phyloP scores from a whole-genome alignment of 164 flowering plant genomes.

The Magnolia sinica region DNA sequence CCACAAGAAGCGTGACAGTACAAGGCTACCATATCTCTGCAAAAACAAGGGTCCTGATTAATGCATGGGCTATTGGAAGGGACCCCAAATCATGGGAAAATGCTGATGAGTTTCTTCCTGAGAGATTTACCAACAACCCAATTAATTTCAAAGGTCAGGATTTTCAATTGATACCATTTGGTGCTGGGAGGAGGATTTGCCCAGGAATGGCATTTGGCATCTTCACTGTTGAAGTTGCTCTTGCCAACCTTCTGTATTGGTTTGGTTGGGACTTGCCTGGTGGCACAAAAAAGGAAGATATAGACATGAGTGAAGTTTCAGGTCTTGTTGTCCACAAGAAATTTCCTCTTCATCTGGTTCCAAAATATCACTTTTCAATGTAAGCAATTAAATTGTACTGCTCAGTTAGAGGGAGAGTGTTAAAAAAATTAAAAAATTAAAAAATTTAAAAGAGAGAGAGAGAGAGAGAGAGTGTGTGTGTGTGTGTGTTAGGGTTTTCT shows the following conservation, averaged over 20 bases:
- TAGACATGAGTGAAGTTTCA: not conserved
- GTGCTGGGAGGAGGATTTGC: conserved; percentile 9
- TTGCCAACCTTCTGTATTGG: conserved; percentile 5
- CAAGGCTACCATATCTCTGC: conserved; percentile 3
- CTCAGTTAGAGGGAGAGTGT: no score
- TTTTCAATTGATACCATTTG: conserved; percentile 8
- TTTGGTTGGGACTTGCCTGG: conserved; percentile 7
- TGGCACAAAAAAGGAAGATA: not conserved
- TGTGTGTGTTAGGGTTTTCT: no score
- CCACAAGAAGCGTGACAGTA: not conserved
- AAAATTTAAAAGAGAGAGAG: no score
- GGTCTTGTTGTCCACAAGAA: not conserved
- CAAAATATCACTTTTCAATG: not conserved
- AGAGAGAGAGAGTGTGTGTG: no score
- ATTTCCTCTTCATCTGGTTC: conserved; percentile 2
- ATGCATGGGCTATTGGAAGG: conserved; percentile 1
- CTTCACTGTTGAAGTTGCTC: not conserved
- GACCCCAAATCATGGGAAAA: conserved; percentile 9
- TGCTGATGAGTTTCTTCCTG: conserved; percentile 6
- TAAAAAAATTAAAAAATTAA: no score
- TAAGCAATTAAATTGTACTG: no score
- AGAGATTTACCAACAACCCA: conserved; percentile 1
- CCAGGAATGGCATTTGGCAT: conserved; percentile 1
- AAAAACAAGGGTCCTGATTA: conserved; percentile 1
- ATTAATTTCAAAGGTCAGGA: conserved; percentile 5